phyloP scores from a whole-genome alignment of 2,329 filamentous ascomycete genomes.

The Septoria linicola region DNA sequence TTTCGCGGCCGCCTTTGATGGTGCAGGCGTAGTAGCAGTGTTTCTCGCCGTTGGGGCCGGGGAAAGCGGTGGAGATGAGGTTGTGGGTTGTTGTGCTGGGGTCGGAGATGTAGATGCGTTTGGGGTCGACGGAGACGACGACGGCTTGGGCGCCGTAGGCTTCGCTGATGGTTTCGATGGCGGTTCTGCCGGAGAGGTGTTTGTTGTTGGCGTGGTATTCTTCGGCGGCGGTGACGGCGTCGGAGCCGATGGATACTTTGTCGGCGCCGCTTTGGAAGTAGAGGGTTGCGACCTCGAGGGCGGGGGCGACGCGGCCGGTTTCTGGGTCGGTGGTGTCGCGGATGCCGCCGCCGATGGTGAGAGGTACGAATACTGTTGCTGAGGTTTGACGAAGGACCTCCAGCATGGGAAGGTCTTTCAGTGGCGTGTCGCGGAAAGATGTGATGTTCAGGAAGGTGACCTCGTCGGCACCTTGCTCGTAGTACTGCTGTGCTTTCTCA shows the following conservation, averaged over 20 bases:
- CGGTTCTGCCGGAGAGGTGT: conserved; percentile 74
- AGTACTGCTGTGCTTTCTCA: conserved; percentile 89
- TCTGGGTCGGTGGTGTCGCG: conserved; percentile 88
- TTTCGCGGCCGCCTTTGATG: conserved; percentile 90
- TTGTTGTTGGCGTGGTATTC: conserved; percentile 75
- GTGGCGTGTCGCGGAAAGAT: conserved; percentile 89
- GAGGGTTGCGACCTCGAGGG: conserved; percentile 88
- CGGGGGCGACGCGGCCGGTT: conserved; percentile 73
- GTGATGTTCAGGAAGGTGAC: conserved; percentile 98
- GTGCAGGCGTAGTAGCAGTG: conserved; percentile 98
- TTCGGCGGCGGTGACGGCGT: conserved; percentile 89
- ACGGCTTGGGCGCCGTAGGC: conserved; percentile 97
- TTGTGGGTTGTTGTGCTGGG: conserved; percentile 71
- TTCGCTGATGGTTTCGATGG: conserved; percentile 90
- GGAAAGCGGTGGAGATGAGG: conserved; percentile 67
- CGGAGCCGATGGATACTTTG: conserved; percentile 94
- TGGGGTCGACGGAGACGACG: conserved; percentile 92
- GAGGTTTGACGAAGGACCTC: conserved; percentile 85
- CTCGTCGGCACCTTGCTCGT: conserved; percentile 94
- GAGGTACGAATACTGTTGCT: conserved; percentile 88
- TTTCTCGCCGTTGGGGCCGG: conserved; percentile 72
- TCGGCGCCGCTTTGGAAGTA: conserved; percentile 98
- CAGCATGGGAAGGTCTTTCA: conserved; percentile 92
- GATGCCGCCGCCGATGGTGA: conserved; percentile 95
- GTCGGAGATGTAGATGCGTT: conserved; percentile 76